Conservation (phyloP, 2,329 filamentous ascomycete species). For the Aureobasidium sp. region DNA sequence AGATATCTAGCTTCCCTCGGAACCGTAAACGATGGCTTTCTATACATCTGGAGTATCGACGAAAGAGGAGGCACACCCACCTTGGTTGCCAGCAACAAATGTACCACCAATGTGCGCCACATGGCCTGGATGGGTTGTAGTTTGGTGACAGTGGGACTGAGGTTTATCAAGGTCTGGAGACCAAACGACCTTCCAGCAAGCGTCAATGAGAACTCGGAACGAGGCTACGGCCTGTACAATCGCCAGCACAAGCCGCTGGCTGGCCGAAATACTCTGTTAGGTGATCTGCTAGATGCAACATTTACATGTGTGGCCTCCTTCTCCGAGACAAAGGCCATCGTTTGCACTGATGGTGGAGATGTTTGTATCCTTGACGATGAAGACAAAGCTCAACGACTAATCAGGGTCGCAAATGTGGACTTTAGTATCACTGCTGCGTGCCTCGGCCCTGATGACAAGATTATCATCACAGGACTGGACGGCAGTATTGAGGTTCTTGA, state of each 20-base stretch:
- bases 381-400: conserved; percentile 61
- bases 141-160: conserved; percentile 78
- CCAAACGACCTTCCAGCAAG: conserved; percentile 48
- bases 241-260: conserved; percentile 59
- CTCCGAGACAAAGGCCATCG: conserved; percentile 63
- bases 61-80: conserved; percentile 70
- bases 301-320: conserved; percentile 73
- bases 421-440: conserved; percentile 63
- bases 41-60: conserved; percentile 86
- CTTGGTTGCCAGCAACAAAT: conserved; percentile 81
- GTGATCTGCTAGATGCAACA: conserved; percentile 69
- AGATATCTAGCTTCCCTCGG: conserved; percentile 83
- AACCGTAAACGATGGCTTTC: conserved; percentile 81
- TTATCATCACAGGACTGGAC: conserved; percentile 62
- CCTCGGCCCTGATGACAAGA: conserved; percentile 46
- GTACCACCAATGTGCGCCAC: conserved; percentile 74
- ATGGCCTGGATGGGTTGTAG: conserved; percentile 86
- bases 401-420: conserved; percentile 55
- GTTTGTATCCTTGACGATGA: conserved; percentile 81
- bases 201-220: conserved; percentile 16
- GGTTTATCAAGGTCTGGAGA: conserved; percentile 91
- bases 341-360: conserved; percentile 82
- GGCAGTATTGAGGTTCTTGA: conserved; percentile 45
- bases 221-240: conserved; percentile 17
- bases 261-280: conserved; percentile 74